Conservation (phyloP, 208 protist genomes). For the Blechomonas ayalai region DNA sequence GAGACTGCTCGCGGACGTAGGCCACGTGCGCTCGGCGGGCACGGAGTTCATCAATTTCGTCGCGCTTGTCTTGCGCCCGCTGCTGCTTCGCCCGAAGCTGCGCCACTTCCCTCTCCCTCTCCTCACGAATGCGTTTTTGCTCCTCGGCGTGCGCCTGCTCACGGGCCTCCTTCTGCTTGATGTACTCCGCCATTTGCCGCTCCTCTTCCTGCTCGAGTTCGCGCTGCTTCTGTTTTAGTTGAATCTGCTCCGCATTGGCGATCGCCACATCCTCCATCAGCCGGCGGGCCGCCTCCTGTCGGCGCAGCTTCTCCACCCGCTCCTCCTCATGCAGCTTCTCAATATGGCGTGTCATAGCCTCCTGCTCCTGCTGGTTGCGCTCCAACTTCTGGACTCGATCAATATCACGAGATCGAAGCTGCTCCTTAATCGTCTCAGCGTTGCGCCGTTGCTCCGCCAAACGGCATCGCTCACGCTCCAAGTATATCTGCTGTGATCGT, state of each 20-base stretch:
- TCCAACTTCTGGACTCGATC: conserved; percentile 86
- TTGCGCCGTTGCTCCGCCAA: conserved; percentile 78
- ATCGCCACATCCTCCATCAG: conserved; percentile 91
- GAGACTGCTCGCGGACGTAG: conserved; percentile 65
- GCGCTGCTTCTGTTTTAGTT: conserved; percentile 73
- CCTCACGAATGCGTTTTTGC: conserved; percentile 65
- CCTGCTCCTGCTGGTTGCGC: conserved; percentile 88
- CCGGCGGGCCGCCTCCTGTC: conserved; percentile 56
- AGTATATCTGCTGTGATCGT: conserved; percentile 81
- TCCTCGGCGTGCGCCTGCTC: conserved; percentile 85
- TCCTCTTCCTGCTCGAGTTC: conserved; percentile 84
- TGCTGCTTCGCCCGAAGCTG: conserved; percentile 83
- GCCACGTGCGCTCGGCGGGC: conserved; percentile 85
- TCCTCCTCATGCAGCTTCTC: conserved; percentile 84
- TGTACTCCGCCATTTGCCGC: conserved; percentile 79
- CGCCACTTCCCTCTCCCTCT: conserved; percentile 90
- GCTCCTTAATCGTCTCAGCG: conserved; percentile 76
- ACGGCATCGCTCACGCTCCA: conserved; percentile 82
- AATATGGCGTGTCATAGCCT: conserved; percentile 89
- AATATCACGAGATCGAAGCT: conserved; percentile 86
- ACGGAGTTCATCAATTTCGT: conserved; percentile 88
- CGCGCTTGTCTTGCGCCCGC: conserved; percentile 87
- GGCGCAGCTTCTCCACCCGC: conserved; percentile 70
- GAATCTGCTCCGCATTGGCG: conserved; percentile 91
- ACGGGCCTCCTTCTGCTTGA: conserved; percentile 72